A percentile compares a stretch with the other conserved stretches of the same genome.
Conservation (phyloP, 805 yeast species). For the Yarrowia osloensis region DNA sequence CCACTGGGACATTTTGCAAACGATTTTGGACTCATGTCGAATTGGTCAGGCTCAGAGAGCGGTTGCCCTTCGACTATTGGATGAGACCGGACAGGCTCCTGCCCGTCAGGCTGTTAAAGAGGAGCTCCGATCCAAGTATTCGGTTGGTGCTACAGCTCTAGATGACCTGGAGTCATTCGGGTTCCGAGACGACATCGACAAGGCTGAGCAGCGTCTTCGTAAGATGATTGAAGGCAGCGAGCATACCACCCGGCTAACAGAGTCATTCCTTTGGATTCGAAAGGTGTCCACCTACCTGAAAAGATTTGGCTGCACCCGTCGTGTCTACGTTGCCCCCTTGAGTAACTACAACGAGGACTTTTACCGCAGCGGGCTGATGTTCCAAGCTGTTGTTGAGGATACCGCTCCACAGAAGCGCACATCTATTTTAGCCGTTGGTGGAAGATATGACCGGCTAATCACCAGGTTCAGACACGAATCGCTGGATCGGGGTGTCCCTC, state of each 20-base stretch:
- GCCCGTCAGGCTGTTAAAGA: slow-evolving; percentile 59
- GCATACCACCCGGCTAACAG: slow-evolving; percentile 58
- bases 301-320: slow-evolving; percentile 59
- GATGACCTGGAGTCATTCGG: slow-evolving; percentile 82
- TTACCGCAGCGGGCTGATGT: slow-evolving; percentile 82
- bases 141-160: slow-evolving; percentile 76
- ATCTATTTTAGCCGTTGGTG: slow-evolving; percentile 80
- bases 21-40: slow-evolving; percentile 78
- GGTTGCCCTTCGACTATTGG: slow-evolving; percentile 68
- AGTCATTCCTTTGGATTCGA: slow-evolving; percentile 60
- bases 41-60: slow-evolving; percentile 72
- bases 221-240: slow-evolving; percentile 77
- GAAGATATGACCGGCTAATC: slow-evolving; percentile 81
- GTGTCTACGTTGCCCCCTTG: slow-evolving; percentile 72
- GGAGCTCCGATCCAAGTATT: slow-evolving; percentile 62
- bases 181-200: slow-evolving; percentile 66
- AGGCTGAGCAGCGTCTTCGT: slow-evolving; percentile 61
- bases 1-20: slow-evolving; percentile 77
- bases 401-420: slow-evolving; percentile 33
- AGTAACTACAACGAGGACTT: slow-evolving; percentile 80
- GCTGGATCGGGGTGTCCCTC: slow-evolving; percentile 41
- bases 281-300: slow-evolving; percentile 58
- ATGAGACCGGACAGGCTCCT: slow-evolving; percentile 72
- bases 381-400: slow-evolving; percentile 75
- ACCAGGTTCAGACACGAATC: slow-evolving; percentile 63